These are phyloP conservation scores for Metschnikowia cubensis DNA, from an alignment of 805 yeast genomes.

Conservation along the genomic window DNA sequence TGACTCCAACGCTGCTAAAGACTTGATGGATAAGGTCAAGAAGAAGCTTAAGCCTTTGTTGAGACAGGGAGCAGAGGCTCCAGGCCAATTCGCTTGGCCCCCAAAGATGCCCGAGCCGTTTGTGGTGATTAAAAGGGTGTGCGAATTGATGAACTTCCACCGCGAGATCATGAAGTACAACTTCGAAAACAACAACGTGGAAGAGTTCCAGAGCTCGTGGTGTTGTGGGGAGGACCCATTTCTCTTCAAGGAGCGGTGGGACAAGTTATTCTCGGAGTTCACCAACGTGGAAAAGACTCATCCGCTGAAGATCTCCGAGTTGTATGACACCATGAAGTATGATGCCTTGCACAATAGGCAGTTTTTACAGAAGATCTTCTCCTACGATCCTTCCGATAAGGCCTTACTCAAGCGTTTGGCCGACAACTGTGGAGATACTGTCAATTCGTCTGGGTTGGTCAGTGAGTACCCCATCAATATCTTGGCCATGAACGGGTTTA, in stretches of 20 bases:
- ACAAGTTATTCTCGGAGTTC: conserved; percentile 88
- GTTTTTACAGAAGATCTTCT: conserved; percentile 78
- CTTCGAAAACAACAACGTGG: conserved; percentile 62
- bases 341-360: conserved; percentile 95
- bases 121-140: conserved; percentile 87
- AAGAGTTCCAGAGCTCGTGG: conserved; percentile 75
- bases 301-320: conserved; percentile 93
- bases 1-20: conserved; percentile 97
- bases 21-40: conserved; percentile 94
- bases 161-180: conserved; percentile 78
- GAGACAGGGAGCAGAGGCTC: conserved; percentile 95
- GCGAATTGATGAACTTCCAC: conserved; percentile 92
- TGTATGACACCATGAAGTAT: conserved; percentile 97
- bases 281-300: conserved; percentile 91
- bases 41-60: conserved; percentile 91
- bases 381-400: conserved; percentile 50
- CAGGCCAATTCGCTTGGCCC: conserved; percentile 98
- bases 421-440: conserved; percentile 40
- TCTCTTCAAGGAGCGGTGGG: conserved; percentile 94
- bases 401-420: conserved; percentile 31
- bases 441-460: conserved; percentile 52
- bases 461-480: conserved; percentile 71
- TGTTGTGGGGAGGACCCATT: conserved; percentile 95
- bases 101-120: conserved; percentile 97
- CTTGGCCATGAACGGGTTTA: conserved; percentile 72